Conservation (phyloP, 306 rosid genomes). For the Pyrus pyrifolia region DNA sequence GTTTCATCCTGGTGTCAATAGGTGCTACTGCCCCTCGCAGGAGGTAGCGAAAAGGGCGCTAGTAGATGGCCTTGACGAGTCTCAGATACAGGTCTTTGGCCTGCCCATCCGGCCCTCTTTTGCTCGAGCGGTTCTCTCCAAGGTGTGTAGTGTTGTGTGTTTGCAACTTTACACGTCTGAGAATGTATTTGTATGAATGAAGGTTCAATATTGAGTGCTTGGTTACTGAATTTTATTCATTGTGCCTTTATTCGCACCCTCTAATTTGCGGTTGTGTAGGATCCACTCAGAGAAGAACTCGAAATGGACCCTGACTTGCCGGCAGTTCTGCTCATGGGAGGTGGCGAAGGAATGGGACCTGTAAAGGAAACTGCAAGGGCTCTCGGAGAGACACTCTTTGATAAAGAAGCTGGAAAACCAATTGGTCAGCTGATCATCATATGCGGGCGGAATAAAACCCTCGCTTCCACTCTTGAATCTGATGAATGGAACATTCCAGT, state of each 20-base stretch:
- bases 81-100: conserved; percentile 64
- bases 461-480: conserved; percentile 52
- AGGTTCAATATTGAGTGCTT: not conserved
- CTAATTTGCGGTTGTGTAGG: conserved; percentile 33
- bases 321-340: conserved; percentile 94
- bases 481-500: conserved; percentile 81
- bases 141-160: conserved; percentile 25
- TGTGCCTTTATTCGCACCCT: not conserved
- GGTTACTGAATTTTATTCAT: conserved; percentile 1
- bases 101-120: conserved; percentile 95
- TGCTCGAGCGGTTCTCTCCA: conserved; percentile 76
- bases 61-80: conserved; percentile 69
- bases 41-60: conserved; percentile 81
- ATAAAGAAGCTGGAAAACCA: conserved; percentile 54
- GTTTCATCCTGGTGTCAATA: conserved; percentile 93
- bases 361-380: conserved; percentile 94
- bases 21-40: conserved; percentile 89
- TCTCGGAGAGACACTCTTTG: conserved; percentile 64
- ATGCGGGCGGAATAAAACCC: conserved; percentile 77
- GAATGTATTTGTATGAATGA: not conserved
- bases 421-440: conserved; percentile 75
- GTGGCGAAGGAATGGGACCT: conserved; percentile 99
- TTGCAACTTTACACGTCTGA: not conserved
- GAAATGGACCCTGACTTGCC: conserved; percentile 77
- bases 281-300: conserved; percentile 75